These are phyloP conservation scores for Sarocladium strictum DNA, from an alignment of 2,329 filamentous ascomycete species.

Conservation along the genomic window DNA sequence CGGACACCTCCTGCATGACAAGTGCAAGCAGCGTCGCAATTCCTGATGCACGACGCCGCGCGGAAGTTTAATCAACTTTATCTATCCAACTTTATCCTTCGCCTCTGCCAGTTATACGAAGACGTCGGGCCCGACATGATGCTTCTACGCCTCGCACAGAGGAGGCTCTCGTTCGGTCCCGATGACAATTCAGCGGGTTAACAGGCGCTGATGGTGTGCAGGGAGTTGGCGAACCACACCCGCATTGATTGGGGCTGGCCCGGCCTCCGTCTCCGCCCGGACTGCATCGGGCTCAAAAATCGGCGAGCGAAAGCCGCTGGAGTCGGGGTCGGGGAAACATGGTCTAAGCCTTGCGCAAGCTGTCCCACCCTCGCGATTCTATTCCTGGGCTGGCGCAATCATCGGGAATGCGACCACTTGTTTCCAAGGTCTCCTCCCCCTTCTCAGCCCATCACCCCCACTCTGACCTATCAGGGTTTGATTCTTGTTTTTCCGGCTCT, in stretches of 20 bases:
- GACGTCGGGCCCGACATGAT: background rate
- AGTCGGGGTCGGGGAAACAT: background rate
- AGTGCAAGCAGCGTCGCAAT: slow-evolving; percentile 66
- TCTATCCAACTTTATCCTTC: background rate
- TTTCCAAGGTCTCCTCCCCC: background rate
- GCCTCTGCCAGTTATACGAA: background rate
- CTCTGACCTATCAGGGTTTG: background rate
- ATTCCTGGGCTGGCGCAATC: slow-evolving; percentile 9
- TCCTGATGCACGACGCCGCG: background rate
- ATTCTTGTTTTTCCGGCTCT: background rate
- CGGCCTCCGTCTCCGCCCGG: slow-evolving; percentile 1
- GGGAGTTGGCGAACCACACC: background rate
- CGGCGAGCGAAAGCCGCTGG: background rate
- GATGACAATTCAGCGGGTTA: background rate
- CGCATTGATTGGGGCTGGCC: background rate
- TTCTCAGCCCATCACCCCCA: background rate
- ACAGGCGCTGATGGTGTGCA: background rate
- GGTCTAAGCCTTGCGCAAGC: slow-evolving; percentile 7
- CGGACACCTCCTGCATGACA: slow-evolving; percentile 79
- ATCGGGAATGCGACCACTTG: background rate
- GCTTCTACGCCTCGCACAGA: background rate
- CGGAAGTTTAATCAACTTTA: background rate
- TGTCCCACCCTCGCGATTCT: slow-evolving; percentile 3
- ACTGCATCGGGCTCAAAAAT: background rate
- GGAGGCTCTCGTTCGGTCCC: background rate